These are phyloP conservation scores for Colletotrichum euphorbiae DNA, from an alignment of 2,329 filamentous ascomycete genomes.

Conservation along the genomic window DNA sequence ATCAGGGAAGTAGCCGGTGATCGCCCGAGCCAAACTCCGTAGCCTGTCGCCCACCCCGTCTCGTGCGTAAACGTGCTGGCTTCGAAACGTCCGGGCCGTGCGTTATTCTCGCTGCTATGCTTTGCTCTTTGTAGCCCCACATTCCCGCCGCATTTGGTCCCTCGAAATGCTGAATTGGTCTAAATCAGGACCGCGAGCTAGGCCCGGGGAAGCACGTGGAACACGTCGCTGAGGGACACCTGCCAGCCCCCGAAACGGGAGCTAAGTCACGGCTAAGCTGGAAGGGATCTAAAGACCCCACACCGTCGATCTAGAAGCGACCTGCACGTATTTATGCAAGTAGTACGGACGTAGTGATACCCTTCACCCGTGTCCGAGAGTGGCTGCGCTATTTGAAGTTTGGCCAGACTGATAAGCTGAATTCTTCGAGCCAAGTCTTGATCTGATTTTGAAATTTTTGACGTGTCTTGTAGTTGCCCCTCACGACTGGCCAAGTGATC, in stretches of 20 bases:
- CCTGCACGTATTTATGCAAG: background rate
- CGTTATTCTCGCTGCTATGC: background rate
- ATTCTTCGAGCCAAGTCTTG: background rate
- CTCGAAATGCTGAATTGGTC: too few species aligned
- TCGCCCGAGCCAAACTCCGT: conserved; percentile 11
- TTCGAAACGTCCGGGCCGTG: background rate
- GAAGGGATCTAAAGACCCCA: background rate
- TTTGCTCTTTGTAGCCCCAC: background rate
- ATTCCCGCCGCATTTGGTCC: background rate
- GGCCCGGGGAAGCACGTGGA: conserved; percentile 24
- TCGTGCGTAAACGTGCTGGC: conserved; percentile 10
- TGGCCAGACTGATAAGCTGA: background rate
- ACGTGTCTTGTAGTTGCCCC: too few species aligned
- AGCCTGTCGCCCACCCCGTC: background rate
- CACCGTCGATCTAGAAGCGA: background rate
- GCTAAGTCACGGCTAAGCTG: background rate
- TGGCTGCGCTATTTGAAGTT: background rate
- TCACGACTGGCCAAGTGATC: too few species aligned
- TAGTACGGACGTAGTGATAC: conserved; percentile 12
- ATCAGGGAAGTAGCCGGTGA: too few species aligned
- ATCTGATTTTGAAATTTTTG: background rate
- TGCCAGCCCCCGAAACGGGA: conserved; percentile 2
- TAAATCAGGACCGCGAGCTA: background rate
- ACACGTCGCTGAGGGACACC: background rate
- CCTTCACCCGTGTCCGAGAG: background rate